Evolutionary conservation across 768 basidiomycete species (phyloP), one percentile per base, ranked within the genome.

Genomic region (Bullera alba): DNA sequence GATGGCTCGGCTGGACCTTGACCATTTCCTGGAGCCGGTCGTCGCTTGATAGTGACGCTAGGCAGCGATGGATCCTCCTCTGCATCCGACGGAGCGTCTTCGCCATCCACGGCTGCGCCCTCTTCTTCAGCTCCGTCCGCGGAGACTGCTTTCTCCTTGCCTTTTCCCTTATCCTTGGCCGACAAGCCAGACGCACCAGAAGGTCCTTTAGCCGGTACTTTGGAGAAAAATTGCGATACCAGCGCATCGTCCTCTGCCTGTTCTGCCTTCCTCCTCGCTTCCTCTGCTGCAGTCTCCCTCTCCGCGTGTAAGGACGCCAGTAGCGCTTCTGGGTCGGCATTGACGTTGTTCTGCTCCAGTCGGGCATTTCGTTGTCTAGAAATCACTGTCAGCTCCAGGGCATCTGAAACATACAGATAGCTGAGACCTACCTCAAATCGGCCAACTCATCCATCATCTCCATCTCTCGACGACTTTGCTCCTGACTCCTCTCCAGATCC

Each of bases 391-490:
- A 26, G 30, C 19, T 30, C 21, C 46, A 12, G 10, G 28, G n/a
- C 25, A 17, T 16, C 36, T 15, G 19, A 34, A 16, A 22, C 2
- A n/a, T 14, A 32, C 29, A 2, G 27, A 42, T 26, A 32, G n/a
- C 34, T 37, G 14, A 6, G 4, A 60, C 61, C 46, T 25, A 64
- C 67, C 70, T 55, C 28, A 73, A 48, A 55, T 96, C 92, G 69
- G 95, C 90, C 51, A 99, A 77, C 12, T 89, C 89, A 68, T 99
- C 95, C 60, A 97, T 79, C 48, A 93, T 85, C 65, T 96, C 95
- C 95, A 99, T 99, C 75, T 96, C 93, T 45, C 92, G 81, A 72
- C 93, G 91, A 28, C 87, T 87, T 74, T 93, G 88, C 37, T 83
- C 77, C 28, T 89, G 91, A 46, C 87, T 83, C 71, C 88, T 87